These are phyloP conservation scores for Hypocreales sp. DNA, from an alignment of 2,329 filamentous ascomycete genomes.

Conservation along the genomic window DNA sequence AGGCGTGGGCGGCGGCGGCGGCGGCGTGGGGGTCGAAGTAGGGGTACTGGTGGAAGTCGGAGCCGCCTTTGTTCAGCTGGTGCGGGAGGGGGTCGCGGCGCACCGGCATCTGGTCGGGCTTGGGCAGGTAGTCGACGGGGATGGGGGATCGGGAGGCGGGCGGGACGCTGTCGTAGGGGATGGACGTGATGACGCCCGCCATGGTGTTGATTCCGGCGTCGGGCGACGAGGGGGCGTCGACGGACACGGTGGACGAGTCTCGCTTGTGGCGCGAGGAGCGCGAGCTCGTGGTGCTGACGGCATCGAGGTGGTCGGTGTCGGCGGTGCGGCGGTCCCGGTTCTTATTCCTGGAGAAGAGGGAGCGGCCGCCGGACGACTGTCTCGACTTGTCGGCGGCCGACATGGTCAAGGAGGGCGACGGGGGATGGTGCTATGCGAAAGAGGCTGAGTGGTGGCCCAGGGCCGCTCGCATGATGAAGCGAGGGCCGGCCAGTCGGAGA, in stretches of 20 bases:
- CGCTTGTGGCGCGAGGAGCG: slow-evolving; percentile 62
- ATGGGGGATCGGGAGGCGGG: slow-evolving; percentile 55
- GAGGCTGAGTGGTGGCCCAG: slow-evolving; percentile 19
- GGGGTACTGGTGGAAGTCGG: slow-evolving; percentile 84
- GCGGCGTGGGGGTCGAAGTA: slow-evolving; percentile 42
- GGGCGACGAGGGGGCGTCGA: slow-evolving; percentile 51
- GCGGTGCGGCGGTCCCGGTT: slow-evolving; percentile 53
- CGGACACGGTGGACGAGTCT: slow-evolving; percentile 54
- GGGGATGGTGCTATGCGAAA: slow-evolving; percentile 11
- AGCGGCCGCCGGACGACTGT: slow-evolving; percentile 60
- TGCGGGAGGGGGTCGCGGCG: slow-evolving; percentile 65
- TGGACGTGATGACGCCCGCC: slow-evolving; percentile 72
- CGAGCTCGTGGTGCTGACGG: slow-evolving; percentile 45
- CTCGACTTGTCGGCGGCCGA: slow-evolving; percentile 61
- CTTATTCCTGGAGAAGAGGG: slow-evolving; percentile 82
- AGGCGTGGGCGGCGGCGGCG: slow-evolving; percentile 26
- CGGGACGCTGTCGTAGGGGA: slow-evolving; percentile 64
- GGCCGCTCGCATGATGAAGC: slow-evolving; percentile 24
- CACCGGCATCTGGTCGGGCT: slow-evolving; percentile 44
- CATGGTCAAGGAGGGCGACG: slow-evolving; percentile 32
- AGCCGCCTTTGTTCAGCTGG: slow-evolving; percentile 62
- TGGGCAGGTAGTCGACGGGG: slow-evolving; percentile 57
- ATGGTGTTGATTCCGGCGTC: slow-evolving; percentile 56
- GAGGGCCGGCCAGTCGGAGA: slow-evolving; percentile 3
- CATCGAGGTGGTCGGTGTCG: slow-evolving; percentile 44